phyloP scores from a whole-genome alignment of 441 rosid species.

The Euphorbia celastroides region DNA sequence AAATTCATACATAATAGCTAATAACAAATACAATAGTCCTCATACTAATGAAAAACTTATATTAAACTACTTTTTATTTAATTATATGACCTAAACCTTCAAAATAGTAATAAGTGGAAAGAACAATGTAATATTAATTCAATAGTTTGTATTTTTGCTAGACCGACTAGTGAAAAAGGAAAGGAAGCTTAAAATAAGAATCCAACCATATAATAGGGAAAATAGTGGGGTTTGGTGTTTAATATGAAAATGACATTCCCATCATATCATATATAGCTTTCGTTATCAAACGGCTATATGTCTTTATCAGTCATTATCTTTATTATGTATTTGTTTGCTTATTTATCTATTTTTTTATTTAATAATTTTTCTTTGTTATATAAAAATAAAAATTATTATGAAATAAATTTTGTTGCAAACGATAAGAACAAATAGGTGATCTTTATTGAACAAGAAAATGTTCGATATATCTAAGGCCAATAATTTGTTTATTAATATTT shows the following conservation, averaged over 20 bases:
- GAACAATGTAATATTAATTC: no score
- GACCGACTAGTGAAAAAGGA: no score
- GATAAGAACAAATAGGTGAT: conserved; percentile 21
- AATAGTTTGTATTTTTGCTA: no score
- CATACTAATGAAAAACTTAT: no score
- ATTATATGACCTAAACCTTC: no score
- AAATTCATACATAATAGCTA: no score
- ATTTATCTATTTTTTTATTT: no score
- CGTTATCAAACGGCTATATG: conserved; percentile 48
- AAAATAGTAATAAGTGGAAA: no score
- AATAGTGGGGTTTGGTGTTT: conserved; percentile 22
- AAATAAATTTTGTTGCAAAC: conserved; percentile 16
- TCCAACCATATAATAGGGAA: conserved; percentile 20
- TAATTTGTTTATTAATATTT: not conserved
- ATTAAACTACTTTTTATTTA: no score
- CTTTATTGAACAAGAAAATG: conserved; percentile 3
- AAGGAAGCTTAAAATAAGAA: conserved; percentile 11
- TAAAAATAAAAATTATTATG: not conserved
- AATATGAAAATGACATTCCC: conserved; percentile 25
- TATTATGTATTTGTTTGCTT: conserved; percentile 6
- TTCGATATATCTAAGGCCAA: conserved; percentile 1
- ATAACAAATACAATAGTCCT: no score
- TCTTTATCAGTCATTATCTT: conserved; percentile 52
- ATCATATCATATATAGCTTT: conserved; percentile 28
- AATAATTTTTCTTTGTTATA: not conserved